Evolutionary conservation across 1,284 basidiomycete species (phyloP).

Genomic region (Sanghuangporus baumii): DNA sequence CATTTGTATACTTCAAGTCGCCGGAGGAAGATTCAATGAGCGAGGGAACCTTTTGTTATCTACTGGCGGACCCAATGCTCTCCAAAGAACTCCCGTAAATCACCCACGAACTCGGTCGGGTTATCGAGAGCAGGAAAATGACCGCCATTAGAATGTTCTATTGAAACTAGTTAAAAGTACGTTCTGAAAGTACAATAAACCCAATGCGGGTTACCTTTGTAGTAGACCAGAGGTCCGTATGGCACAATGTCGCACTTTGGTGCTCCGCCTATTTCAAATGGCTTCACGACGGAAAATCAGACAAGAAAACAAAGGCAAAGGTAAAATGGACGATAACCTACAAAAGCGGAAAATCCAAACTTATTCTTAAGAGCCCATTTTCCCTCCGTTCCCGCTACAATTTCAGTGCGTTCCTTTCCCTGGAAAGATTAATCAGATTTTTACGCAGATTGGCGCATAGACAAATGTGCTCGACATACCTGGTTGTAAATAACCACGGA

Average conservation of each 20-base stretch:
- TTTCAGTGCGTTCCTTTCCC: not conserved
- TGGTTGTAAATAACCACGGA: slow-evolving; percentile 23
- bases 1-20: not conserved
- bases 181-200: not conserved
- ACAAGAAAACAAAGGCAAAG: not conserved
- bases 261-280: slow-evolving; percentile 20
- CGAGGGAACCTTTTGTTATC: not conserved
- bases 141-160: slow-evolving; percentile 14
- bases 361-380: slow-evolving; percentile 18
- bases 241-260: slow-evolving; percentile 15
- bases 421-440: not conserved
- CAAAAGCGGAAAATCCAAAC: slow-evolving; percentile 20
- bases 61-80: not conserved
- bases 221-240: slow-evolving; percentile 18
- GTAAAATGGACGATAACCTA: not conserved
- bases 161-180: not conserved
- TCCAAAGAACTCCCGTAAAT: slow-evolving; percentile 11
- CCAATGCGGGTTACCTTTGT: slow-evolving; percentile 17
- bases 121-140: slow-evolving; percentile 17
- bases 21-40: not conserved
- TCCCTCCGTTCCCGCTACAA: not conserved
- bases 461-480: not conserved
- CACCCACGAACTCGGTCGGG: slow-evolving; percentile 11
- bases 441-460: not conserved
- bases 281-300: slow-evolving; percentile 13